phyloP scores from a whole-genome alignment of 257 asterid species.

The Salvia splendens region DNA sequence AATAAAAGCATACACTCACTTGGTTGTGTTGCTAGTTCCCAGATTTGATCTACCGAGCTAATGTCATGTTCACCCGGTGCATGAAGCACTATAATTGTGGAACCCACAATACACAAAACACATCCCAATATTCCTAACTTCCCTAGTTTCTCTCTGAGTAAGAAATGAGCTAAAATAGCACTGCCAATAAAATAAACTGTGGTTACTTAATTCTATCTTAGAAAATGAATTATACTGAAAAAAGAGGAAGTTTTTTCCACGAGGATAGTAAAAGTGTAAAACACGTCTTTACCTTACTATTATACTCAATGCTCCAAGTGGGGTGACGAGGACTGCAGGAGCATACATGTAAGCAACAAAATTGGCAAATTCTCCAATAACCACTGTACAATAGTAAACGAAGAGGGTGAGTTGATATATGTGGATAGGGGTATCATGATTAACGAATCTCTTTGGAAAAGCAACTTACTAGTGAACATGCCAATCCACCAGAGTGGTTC shows the following conservation, averaged over 20 bases:
- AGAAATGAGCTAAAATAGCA: slow-evolving; percentile 78
- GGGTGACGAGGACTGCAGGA: slow-evolving; percentile 85
- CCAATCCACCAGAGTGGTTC: slow-evolving; percentile 97
- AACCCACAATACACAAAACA: slow-evolving; percentile 72
- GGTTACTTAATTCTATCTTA: background rate
- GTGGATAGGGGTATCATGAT: slow-evolving; percentile 10
- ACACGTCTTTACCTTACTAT: slow-evolving; percentile 59
- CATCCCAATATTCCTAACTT: slow-evolving; percentile 80
- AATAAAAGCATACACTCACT: slow-evolving; percentile 38
- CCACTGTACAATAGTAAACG: slow-evolving; percentile 50
- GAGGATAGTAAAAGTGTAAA: background rate
- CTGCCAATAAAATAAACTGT: slow-evolving; percentile 43
- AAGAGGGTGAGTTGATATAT: slow-evolving; percentile 8
- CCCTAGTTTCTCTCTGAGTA: slow-evolving; percentile 65
- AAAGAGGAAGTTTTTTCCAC: no score
- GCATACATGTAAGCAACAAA: slow-evolving; percentile 79
- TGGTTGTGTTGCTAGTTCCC: slow-evolving; percentile 80
- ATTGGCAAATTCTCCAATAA: slow-evolving; percentile 77
- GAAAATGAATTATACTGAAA: no score
- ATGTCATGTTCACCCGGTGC: slow-evolving; percentile 85
- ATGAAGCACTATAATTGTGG: slow-evolving; percentile 76
- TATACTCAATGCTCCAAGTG: slow-evolving; percentile 83
- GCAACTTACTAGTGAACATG: slow-evolving; percentile 68
- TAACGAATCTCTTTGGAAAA: slow-evolving; percentile 1
- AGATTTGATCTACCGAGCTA: slow-evolving; percentile 75